Conservation (phyloP, 2,329 filamentous ascomycete genomes). For the Diatrype stigma region DNA sequence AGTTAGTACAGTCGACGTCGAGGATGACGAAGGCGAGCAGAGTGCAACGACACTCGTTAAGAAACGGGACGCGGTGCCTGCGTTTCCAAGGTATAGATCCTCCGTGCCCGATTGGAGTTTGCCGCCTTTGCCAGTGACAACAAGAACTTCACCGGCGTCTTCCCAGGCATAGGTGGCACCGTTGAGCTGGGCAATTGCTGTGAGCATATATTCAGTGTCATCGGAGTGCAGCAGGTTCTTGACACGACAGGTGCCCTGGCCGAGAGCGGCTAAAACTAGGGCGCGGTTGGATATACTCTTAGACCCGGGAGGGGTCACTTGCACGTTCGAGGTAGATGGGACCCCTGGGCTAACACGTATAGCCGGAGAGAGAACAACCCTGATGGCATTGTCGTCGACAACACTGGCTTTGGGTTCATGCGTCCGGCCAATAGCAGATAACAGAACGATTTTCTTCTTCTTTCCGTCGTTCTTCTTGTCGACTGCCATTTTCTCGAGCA, state of each 20-base stretch:
- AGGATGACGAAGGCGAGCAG: constrained; percentile 61
- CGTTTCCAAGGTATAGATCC: constrained; percentile 89
- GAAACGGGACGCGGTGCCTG: constrained; percentile 92
- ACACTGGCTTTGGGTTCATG: constrained; percentile 83
- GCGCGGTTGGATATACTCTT: constrained; percentile 98
- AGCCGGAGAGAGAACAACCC: constrained; percentile 76
- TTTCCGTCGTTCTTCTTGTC: constrained; percentile 98
- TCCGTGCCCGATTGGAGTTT: constrained; percentile 70
- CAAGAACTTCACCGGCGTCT: constrained; percentile 84
- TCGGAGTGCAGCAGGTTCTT: constrained; percentile 93
- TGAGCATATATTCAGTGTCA: constrained; percentile 95
- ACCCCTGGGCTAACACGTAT: constrained; percentile 71
- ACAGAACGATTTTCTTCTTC: constrained; percentile 92
- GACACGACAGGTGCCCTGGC: constrained; percentile 79
- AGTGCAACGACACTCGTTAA: constrained; percentile 87
- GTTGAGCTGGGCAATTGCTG: constrained; percentile 77
- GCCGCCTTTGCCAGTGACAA: constrained; percentile 89
- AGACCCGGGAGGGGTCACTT: constrained; percentile 85
- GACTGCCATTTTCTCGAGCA: constrained; percentile 91
- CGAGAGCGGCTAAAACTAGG: constrained; percentile 87
- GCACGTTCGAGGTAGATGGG: constrained; percentile 59
- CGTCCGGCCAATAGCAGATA: constrained; percentile 85
- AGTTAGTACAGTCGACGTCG: constrained; percentile 73
- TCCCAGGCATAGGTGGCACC: constrained; percentile 92
- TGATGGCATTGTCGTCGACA: constrained; percentile 81